phyloP scores from a whole-genome alignment of 2,329 filamentous ascomycete genomes.

The Plectosphaerella cucumerina region DNA sequence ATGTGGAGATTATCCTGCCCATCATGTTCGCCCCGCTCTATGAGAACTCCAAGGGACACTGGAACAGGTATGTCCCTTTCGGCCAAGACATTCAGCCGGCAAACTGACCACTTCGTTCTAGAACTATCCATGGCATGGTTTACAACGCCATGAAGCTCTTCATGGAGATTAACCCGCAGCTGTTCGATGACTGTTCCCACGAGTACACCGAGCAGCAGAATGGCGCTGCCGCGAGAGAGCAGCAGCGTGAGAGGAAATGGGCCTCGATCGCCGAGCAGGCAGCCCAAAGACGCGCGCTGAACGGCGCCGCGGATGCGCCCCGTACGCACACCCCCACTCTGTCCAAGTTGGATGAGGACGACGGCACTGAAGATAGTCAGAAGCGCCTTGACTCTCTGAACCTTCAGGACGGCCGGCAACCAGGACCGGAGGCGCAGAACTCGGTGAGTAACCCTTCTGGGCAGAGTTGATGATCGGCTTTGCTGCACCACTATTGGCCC shows the following conservation, averaged over 20 bases:
- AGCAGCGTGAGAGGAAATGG: slow-evolving; percentile 82
- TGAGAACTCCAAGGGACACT: slow-evolving; percentile 98
- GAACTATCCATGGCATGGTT: slow-evolving; percentile 99
- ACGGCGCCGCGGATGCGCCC: slow-evolving; percentile 26
- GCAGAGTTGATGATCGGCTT: slow-evolving; percentile 38
- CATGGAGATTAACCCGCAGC: slow-evolving; percentile 98
- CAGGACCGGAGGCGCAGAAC: slow-evolving; percentile 55
- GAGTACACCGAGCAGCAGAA: slow-evolving; percentile 97
- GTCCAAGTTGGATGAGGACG: slow-evolving; percentile 66
- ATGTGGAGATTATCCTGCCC: slow-evolving; percentile 94
- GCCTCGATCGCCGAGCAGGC: slow-evolving; percentile 79
- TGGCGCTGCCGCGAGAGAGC: slow-evolving; percentile 79
- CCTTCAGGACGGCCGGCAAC: slow-evolving; percentile 70
- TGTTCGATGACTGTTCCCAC: slow-evolving; percentile 98
- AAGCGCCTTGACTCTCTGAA: slow-evolving; percentile 86
- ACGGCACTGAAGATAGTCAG: slow-evolving; percentile 79
- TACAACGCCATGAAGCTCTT: slow-evolving; percentile 99
- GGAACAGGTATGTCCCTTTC: slow-evolving; percentile 73
- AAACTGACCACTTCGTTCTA: slow-evolving; percentile 29
- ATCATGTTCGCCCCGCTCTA: slow-evolving; percentile 99
- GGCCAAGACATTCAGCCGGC: too few species aligned
- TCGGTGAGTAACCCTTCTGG: slow-evolving; percentile 52
- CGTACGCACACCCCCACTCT: slow-evolving; percentile 33
- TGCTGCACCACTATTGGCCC: neutral
- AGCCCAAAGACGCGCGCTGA: slow-evolving; percentile 55